A percentile compares a stretch with the other conserved stretches of the same genome.
Conservation (phyloP, 2,329 filamentous ascomycete species). For the Penicillium sp. region DNA sequence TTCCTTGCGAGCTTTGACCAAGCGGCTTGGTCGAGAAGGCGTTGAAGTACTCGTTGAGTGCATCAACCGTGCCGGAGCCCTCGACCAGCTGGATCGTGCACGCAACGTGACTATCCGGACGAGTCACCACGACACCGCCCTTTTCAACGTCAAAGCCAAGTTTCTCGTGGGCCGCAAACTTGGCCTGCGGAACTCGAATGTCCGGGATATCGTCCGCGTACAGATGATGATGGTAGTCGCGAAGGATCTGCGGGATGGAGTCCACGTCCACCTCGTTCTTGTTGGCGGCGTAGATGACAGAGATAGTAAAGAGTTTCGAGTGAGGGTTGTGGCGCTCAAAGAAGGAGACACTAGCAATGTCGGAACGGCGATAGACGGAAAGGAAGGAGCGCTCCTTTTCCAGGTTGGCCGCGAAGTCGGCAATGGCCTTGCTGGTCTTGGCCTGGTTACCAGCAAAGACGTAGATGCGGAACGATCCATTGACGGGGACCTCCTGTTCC, state of each 20-base stretch:
- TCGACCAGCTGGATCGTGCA: constrained; percentile 67
- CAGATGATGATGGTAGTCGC: constrained; percentile 71
- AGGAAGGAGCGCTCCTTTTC: constrained; percentile 66
- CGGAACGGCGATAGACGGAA: constrained; percentile 55
- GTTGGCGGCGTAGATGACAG: constrained; percentile 64
- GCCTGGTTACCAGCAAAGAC: constrained; percentile 69
- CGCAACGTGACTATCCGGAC: constrained; percentile 83
- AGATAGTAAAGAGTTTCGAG: constrained; percentile 72
- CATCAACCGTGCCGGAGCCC: constrained; percentile 72
- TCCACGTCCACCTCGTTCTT: constrained; percentile 67
- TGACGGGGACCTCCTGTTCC: constrained; percentile 82
- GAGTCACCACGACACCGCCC: constrained; percentile 74
- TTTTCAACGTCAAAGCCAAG: constrained; percentile 69
- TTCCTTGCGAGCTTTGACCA: constrained; percentile 30
- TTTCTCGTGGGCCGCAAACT: constrained; percentile 75
- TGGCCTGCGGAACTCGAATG: constrained; percentile 60
- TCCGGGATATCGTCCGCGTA: constrained; percentile 83
- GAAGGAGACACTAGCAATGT: constrained; percentile 59
- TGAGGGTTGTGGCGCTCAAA: constrained; percentile 83
- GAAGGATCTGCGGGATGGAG: constrained; percentile 64
- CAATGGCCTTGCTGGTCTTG: constrained; percentile 56
- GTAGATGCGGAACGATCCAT: constrained; percentile 81
- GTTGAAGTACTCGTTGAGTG: constrained; percentile 75
- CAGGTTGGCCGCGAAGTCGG: constrained; percentile 63
- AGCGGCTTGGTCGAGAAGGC: constrained; percentile 59